Evolutionary conservation across 1,284 basidiomycete species (phyloP).

Genomic region (Somion occarium): DNA sequence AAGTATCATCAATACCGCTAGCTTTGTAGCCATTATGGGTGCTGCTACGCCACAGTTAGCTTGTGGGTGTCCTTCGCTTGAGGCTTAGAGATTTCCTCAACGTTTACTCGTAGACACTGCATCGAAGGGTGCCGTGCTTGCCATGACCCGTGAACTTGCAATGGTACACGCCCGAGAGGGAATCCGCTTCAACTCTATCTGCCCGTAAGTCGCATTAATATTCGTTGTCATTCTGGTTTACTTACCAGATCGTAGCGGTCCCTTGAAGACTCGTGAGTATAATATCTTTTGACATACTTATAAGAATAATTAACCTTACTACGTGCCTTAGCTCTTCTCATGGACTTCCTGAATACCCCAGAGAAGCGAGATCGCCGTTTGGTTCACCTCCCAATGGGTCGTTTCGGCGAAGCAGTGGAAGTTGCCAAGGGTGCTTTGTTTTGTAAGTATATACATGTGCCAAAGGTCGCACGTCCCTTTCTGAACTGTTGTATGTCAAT

Average conservation of each 20-base stretch:
- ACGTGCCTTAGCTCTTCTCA: constrained; percentile 67
- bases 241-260: constrained; percentile 54
- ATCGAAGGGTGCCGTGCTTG: constrained; percentile 90
- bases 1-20: constrained; percentile 96
- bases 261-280: constrained; percentile 83
- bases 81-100: constrained; percentile 3
- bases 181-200: constrained; percentile 92
- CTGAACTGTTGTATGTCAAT: neutral
- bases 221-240: neutral
- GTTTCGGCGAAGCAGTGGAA: constrained; percentile 95
- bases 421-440: constrained; percentile 90
- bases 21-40: constrained; percentile 90
- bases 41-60: constrained; percentile 96
- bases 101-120: constrained; percentile 59
- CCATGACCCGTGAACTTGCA: constrained; percentile 96
- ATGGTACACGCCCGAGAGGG: constrained; percentile 97
- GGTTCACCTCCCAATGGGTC: constrained; percentile 93
- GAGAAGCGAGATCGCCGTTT: constrained; percentile 92
- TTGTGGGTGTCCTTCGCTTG: constrained; percentile 50
- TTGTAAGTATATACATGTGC: constrained; percentile 52
- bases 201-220: constrained; percentile 69
- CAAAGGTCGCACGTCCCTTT: neutral
- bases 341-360: constrained; percentile 97
- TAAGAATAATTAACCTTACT: neutral
- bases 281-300: neutral